Evolutionary conservation across 352 stramenopile genomes (phyloP), one percentile per base, ranked within the genome.

Genomic region (Phytopythium helicoides): DNA sequence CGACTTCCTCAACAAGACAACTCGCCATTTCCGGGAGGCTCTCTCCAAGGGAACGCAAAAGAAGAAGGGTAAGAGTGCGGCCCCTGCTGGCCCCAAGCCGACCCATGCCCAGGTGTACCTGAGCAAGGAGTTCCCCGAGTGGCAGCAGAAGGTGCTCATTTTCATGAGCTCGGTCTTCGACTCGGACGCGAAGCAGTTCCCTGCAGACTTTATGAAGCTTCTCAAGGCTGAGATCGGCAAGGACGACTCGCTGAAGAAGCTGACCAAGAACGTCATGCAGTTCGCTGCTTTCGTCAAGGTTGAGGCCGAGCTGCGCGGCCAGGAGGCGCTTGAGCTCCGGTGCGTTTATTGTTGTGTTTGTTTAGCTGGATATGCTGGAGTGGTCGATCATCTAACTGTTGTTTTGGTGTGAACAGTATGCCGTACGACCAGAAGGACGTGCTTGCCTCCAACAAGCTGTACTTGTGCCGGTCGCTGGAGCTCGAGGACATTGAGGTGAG

Each of bases 191-290:
- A 89, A 89, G 60, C 52, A 76, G 35, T 93, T 96, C 71, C 71
- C 84, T 28, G 67, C 58, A 16, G 81, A 94, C 60, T 93, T 96
- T 41, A 94, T 95, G 79, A 92, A 92, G 67, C 66, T 86, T 14
- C 64, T 96, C 15, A 96, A 96, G 81, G 68, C 71, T 19, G 55
- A 81, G 50, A 69, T 96, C 37, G 58, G 61, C 8, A 74, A 80
- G 44, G 68, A 93, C 59, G 80, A 91, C 48, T 81, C 88, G 31
- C 55, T 96, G 44, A 95, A 94, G 77, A 91, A 86, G 66, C 63
- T 94, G 14, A 95, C 81, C 14, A 98, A 98, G 81, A 92, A 96
- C 57, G 82, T 96, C 25, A 99, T 99, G 96, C 96, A 99, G 66
- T 98, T 98, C 59, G 95, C 87, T 55, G 89, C 91, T 22, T 99